These are phyloP conservation scores for Rhinocladiella mackenziei DNA, from an alignment of 2,329 filamentous ascomycete species.

Conservation along the genomic window DNA sequence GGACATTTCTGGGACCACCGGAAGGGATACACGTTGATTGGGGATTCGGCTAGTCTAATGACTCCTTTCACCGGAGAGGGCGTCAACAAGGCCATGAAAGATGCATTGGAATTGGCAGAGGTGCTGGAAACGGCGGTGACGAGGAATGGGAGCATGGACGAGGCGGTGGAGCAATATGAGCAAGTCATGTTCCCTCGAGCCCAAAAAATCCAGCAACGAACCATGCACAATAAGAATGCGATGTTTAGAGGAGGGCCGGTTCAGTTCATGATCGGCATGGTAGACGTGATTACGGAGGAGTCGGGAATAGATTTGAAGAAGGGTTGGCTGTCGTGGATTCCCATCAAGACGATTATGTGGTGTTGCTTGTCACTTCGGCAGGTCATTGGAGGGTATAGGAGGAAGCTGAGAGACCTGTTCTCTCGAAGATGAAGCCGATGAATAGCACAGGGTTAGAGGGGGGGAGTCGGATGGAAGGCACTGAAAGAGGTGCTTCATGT, in stretches of 20 bases:
- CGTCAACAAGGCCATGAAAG: slow-evolving; percentile 34
- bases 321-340: slow-evolving; percentile 19
- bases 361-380: slow-evolving; percentile 3
- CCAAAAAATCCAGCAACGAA: slow-evolving; percentile 26
- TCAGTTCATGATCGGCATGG: slow-evolving; percentile 15
- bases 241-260: slow-evolving; percentile 28
- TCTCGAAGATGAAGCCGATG: too few species aligned
- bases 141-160: slow-evolving; percentile 20
- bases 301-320: slow-evolving; percentile 15
- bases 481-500: too few species aligned
- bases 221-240: slow-evolving; percentile 28
- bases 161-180: slow-evolving; percentile 29
- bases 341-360: slow-evolving; percentile 14
- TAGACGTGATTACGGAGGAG: slow-evolving; percentile 15
- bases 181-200: slow-evolving; percentile 29
- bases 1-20: slow-evolving; percentile 29
- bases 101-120: slow-evolving; percentile 29
- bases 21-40: slow-evolving; percentile 31
- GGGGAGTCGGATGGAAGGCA: too few species aligned
- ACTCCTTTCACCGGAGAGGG: slow-evolving; percentile 34
- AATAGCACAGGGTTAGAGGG: too few species aligned
- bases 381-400: slow-evolving; percentile 11
- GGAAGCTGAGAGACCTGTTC: slow-evolving; percentile 4
- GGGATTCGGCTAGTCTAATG: slow-evolving; percentile 33
- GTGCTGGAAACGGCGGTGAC: slow-evolving; percentile 24